A percentile compares a stretch with the other conserved stretches of the same genome.
These are phyloP conservation scores for Lolium perenne DNA, from an alignment of 176 grass and related monocot species.

Conservation along the genomic window DNA sequence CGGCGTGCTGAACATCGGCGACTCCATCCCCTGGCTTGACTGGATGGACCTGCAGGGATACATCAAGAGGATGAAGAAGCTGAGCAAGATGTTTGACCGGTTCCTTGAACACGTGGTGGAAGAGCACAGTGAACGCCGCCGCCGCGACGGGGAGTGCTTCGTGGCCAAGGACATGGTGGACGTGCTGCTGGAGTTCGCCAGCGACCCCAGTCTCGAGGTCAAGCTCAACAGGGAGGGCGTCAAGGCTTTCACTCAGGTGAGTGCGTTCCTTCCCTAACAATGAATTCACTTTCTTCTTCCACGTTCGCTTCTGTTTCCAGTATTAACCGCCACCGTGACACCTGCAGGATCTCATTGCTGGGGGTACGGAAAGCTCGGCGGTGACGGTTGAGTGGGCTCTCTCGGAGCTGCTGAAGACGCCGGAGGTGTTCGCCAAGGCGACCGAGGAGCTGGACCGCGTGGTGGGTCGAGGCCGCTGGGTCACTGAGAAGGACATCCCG, in stretches of 20 bases:
- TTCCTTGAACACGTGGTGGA: slow-evolving; percentile 75
- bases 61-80: slow-evolving; percentile 64
- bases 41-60: slow-evolving; percentile 77
- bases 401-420: no score
- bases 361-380: no score
- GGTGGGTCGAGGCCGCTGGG: no score
- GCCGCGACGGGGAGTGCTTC: slow-evolving; percentile 46
- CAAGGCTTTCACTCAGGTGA: slow-evolving; percentile 73
- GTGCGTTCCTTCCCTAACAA: no score
- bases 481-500: no score
- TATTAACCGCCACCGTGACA: no score
- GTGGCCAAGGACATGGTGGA: slow-evolving; percentile 62
- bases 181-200: slow-evolving; percentile 57
- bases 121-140: slow-evolving; percentile 53
- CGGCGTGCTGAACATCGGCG: slow-evolving; percentile 65
- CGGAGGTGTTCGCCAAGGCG: no score
- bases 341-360: no score
- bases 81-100: slow-evolving; percentile 49
- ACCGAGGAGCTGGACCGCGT: no score
- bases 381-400: no score
- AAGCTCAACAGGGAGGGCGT: slow-evolving; percentile 48
- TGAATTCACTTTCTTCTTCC: no score
- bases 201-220: slow-evolving; percentile 58
- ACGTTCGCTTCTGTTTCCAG: no score
- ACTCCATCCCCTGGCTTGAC: slow-evolving; percentile 65